phyloP scores from a whole-genome alignment of 495 filamentous ascomycete genomes.

The Daldinia decipiens region DNA sequence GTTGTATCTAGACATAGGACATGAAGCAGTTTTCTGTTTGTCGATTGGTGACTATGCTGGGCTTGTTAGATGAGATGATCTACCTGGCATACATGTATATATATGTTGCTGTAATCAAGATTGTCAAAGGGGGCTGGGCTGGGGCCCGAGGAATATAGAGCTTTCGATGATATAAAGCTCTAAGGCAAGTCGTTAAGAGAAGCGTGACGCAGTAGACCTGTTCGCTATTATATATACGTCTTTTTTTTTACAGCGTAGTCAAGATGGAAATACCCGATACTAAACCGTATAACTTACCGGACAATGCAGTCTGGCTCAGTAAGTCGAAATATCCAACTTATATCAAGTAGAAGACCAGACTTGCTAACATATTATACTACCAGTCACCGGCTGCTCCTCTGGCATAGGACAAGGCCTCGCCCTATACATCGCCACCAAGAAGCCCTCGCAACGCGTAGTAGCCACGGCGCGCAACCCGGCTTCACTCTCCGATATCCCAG shows the following conservation, averaged over 20 bases:
- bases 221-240: background rate
- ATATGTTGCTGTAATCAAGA: background rate
- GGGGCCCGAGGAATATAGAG: background rate
- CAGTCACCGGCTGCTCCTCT: conserved; percentile 63
- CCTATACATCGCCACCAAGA: conserved; percentile 37
- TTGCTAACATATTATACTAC: background rate
- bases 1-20: background rate
- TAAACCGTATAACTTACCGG: conserved; percentile 56
- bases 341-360: background rate
- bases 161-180: background rate
- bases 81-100: background rate
- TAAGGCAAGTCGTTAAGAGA: background rate
- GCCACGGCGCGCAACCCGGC: conserved; percentile 57
- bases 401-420: conserved; percentile 59
- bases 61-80: background rate
- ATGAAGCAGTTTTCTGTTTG: background rate
- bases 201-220: background rate
- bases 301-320: conserved; percentile 65
- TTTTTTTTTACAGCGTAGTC: background rate
- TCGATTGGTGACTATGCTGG: background rate
- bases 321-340: conserved; percentile 22
- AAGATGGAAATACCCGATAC: conserved; percentile 47
- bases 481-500: conserved; percentile 55
- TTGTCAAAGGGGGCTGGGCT: background rate
- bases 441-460: conserved; percentile 56